Evolutionary conservation across 208 protist genomes (phyloP), one percentile per base, ranked within the genome.

Genomic region (Angomonas deanei): DNA sequence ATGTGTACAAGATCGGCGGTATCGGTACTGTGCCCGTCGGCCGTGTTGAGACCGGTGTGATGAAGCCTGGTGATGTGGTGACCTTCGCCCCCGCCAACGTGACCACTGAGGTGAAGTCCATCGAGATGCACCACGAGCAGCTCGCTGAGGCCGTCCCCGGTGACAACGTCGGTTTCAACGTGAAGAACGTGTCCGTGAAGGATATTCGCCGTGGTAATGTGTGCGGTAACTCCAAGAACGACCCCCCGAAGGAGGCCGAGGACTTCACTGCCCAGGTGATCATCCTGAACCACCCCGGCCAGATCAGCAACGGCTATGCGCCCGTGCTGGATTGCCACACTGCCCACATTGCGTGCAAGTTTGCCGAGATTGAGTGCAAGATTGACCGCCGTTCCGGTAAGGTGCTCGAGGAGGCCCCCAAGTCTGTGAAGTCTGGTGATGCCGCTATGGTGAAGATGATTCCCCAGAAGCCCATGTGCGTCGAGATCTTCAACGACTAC

Each of bases 1-100:
- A 98, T 76, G 96, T 98, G 66, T 99, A 97, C 90, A 99, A 98
- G 89, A 98, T 98, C 65, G 88, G 57, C 54, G 82, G 80, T 65
- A 84, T 87, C 56, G 80, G 80, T 50, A 84, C 76, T 10, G 77
- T 87, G 36, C 65, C 74, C 38, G 77, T 82, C 47, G 80, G 80
- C 66, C 79, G 82, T 36, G 73, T 91, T 5, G 81, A 91, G 68
- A 83, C 74, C 3, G 84, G 84, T 28, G 38, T 70, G 57, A 69
- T 91, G 60, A 66, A 69, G 56, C 54, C 69, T 27, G 82, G 82
- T 60, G 82, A 90, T 58, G 72, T 77, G 6, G 77, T 91, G 48
- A 75, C 68, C 47, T 87, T 89, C 57, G 68, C 76, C n/a, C 80
- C 74, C 32, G 64, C 70, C 24, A 72, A 81, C 67, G 38, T 76